Evolutionary conservation across 495 filamentous ascomycete genomes (phyloP).

Genomic region (Penicillium manginii): DNA sequence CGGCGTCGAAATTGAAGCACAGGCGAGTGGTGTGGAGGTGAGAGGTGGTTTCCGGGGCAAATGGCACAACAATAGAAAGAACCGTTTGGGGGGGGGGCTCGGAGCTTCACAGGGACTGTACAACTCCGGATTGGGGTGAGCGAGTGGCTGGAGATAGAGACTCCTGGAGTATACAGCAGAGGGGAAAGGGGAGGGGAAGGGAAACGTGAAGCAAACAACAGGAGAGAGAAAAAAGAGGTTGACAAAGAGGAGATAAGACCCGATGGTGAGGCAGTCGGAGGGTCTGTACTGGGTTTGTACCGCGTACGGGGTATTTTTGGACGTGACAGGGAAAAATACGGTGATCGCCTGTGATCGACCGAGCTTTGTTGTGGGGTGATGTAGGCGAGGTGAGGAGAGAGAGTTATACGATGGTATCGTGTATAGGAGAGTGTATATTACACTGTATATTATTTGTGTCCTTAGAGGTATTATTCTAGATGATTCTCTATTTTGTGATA

Average conservation of each 20-base stretch:
- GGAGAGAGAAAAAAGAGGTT: conserved; percentile 4
- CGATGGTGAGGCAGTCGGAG: conserved; percentile 14
- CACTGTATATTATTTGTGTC: no score
- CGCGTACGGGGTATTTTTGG: neutral
- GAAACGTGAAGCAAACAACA: conserved; percentile 13
- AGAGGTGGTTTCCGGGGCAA: conserved; percentile 2
- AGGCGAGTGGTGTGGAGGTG: neutral
- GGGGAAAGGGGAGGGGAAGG: conserved; percentile 10
- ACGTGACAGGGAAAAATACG: conserved; percentile 16
- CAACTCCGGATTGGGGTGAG: conserved; percentile 25
- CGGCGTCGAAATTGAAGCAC: neutral
- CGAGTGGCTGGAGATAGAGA: conserved; percentile 27
- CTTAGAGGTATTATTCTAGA: neutral
- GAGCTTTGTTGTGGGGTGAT: neutral
- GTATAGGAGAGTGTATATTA: neutral
- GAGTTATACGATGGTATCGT: neutral
- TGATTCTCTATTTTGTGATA: no score
- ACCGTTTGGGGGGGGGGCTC: neutral
- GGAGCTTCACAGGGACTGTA: conserved; percentile 7
- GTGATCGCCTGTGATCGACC: conserved; percentile 3
- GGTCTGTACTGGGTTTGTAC: neutral
- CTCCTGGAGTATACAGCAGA: conserved; percentile 8
- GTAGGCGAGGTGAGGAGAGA: neutral
- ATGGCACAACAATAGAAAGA: neutral
- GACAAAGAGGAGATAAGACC: conserved; percentile 3